Conservation (phyloP, 192 early-diverging fungal species). For the Coemansia pectinata region DNA sequence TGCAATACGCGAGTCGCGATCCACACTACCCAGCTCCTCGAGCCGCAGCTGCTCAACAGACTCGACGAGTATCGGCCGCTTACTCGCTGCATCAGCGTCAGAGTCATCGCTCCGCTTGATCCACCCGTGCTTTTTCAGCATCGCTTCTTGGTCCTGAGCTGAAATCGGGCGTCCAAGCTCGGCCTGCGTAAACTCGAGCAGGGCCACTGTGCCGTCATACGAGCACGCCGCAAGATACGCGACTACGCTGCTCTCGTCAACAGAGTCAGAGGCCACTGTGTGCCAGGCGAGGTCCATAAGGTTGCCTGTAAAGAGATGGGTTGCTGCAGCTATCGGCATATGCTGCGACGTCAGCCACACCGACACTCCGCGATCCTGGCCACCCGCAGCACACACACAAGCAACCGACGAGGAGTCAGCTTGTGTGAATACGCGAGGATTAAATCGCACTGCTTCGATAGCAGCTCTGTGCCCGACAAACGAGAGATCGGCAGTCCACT, state of each 20-base stretch:
- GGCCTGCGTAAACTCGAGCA: constrained; percentile 67
- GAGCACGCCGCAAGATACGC: constrained; percentile 81
- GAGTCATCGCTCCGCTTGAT: background rate
- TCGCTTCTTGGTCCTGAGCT: constrained; percentile 63
- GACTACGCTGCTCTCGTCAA: background rate
- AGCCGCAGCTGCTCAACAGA: constrained; percentile 64
- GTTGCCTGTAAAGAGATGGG: constrained; percentile 78
- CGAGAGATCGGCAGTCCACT: constrained; percentile 76
- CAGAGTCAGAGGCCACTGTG: background rate
- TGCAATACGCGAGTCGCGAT: constrained; percentile 34
- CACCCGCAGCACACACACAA: constrained; percentile 82
- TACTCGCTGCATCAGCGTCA: constrained; percentile 27
- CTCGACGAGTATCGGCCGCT: constrained; percentile 52
- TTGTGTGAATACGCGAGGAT: constrained; percentile 71
- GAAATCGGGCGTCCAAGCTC: constrained; percentile 71
- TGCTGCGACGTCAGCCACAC: constrained; percentile 83
- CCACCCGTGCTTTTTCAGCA: constrained; percentile 41
- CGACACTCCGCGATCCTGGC: constrained; percentile 83
- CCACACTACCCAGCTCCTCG: constrained; percentile 54
- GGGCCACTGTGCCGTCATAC: constrained; percentile 83
- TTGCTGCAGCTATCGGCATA: constrained; percentile 68
- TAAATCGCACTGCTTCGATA: constrained; percentile 89
- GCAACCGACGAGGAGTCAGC: constrained; percentile 18
- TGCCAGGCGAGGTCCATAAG: constrained; percentile 78
- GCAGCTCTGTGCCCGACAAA: constrained; percentile 88